These are phyloP conservation scores for Centrapalus pauciflorus DNA, from an alignment of 129 eudicot genomes.

Conservation along the genomic window DNA sequence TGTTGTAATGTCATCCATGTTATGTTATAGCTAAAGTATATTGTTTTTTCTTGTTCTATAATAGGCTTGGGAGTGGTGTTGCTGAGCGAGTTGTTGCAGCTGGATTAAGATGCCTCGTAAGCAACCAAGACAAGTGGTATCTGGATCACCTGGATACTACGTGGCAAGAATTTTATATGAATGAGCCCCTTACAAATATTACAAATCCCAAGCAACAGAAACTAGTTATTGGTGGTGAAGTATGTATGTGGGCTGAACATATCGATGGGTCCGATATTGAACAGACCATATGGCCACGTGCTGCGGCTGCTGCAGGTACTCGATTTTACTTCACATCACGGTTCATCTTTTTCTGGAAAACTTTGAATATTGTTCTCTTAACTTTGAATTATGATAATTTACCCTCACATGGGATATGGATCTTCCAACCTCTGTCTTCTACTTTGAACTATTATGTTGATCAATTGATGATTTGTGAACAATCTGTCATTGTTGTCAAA, in stretches of 20 bases:
- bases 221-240: constrained; percentile 86
- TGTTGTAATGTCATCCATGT: background rate
- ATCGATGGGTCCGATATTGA: constrained; percentile 78
- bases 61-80: constrained; percentile 88
- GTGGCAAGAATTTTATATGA: constrained; percentile 63
- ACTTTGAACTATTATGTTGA: too few relatives aligned
- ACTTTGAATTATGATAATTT: background rate
- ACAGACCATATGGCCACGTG: constrained; percentile 98
- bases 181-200: constrained; percentile 82
- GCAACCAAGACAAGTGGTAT: constrained; percentile 94
- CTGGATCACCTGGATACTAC: constrained; percentile 69
- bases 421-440: too few relatives aligned
- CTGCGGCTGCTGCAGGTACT: constrained; percentile 96
- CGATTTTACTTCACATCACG: background rate
- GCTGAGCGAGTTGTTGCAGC: constrained; percentile 65
- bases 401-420: background rate
- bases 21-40: background rate
- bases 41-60: constrained; percentile 4
- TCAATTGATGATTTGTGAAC: too few relatives aligned
- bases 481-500: too few relatives aligned
- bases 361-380: background rate
- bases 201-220: constrained; percentile 51
- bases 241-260: constrained; percentile 93
- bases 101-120: constrained; percentile 90
- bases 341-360: background rate